These are phyloP conservation scores for Schizonepeta tenuifolia DNA, from an alignment of 257 asterid species.

Conservation along the genomic window DNA sequence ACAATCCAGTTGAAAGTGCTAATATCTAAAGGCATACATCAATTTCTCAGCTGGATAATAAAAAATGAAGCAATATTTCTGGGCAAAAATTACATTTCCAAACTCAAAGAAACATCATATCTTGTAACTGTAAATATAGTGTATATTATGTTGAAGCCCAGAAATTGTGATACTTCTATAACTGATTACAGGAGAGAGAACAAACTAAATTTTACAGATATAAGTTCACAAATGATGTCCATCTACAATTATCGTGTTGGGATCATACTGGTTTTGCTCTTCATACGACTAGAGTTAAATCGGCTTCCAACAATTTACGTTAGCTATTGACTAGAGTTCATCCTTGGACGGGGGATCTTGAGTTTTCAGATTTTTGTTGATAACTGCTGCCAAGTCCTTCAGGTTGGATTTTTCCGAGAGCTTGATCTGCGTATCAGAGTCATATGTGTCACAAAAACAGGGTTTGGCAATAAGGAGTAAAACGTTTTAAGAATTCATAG, in stretches of 20 bases:
- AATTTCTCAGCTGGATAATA: no score
- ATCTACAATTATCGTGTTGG: not conserved
- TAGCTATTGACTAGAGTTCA: slow-evolving; percentile 58
- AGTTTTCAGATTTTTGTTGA: slow-evolving; percentile 68
- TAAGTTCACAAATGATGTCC: slow-evolving; percentile 16
- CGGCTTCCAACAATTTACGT: slow-evolving; percentile 9
- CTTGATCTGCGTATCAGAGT: slow-evolving; percentile 50
- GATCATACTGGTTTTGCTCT: slow-evolving; percentile 4
- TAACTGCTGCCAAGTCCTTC: slow-evolving; percentile 76
- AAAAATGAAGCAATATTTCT: not conserved
- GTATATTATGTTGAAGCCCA: not conserved
- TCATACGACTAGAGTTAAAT: slow-evolving; percentile 14
- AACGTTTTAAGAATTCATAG: not conserved
- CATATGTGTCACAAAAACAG: slow-evolving; percentile 8
- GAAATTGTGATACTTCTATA: not conserved
- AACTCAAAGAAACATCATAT: not conserved
- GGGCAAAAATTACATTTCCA: not conserved
- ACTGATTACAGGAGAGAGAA: not conserved
- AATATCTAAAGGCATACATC: no score
- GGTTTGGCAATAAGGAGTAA: not conserved
- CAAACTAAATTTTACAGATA: slow-evolving; percentile 27
- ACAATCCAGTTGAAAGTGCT: no score
- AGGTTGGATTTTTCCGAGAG: slow-evolving; percentile 65
- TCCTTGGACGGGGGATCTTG: slow-evolving; percentile 58
- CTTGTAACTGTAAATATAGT: not conserved